Evolutionary conservation across 768 basidiomycete species (phyloP), one percentile per base, ranked within the genome.

Genomic region (Pleurotus djamor): DNA sequence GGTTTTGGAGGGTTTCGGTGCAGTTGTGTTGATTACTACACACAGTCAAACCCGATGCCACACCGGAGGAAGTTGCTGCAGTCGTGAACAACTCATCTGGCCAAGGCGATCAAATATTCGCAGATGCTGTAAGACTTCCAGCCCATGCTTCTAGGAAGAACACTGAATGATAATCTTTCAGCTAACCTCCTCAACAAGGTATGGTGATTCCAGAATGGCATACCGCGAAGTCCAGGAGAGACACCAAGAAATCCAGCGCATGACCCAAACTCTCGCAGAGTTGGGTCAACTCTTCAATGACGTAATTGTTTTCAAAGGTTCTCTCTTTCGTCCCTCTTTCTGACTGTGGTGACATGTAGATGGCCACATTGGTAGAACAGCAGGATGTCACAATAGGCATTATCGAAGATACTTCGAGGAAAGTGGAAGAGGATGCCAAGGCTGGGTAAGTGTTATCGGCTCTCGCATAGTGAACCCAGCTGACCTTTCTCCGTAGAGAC

Each of bases 201-300:
- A 92, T 70, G 91, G 87, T 35, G 89, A 92, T 64, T 87, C 92
- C 13, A 79, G 92, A 49, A 82, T 83, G 47, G 94, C 91, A 0
- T 93, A 89, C 71, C 82, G 85, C 52, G 95, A 97, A 72, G 94
- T 95, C 0, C 95, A 96, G 69, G 86, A 90, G 59, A 83, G 95
- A 37, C 93, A 96, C 68, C 82, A 88, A 66, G 94, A 97, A 61
- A 83, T 98, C 64, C 81, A 83, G 64, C 85, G 83, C 70, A 93
- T 96, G 68, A 94, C 96, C 71, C 79, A 83, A 65, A 97, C 94
- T 3, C 74, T 96, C 49, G 88, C 83, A n/a, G 93, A 96, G 71
- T 79, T 98, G 51, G 92, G 91, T 3, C 91, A 93, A 67, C 73
- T 98, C 65, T 94, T 96, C 75, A 84, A 80, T 62, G 95, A 98